Percentiles rank a stretch among this genome's conserved stretches.
These are phyloP conservation scores for Tricladium varicosporioides DNA, from an alignment of 2,329 filamentous ascomycete species.

Conservation along the genomic window DNA sequence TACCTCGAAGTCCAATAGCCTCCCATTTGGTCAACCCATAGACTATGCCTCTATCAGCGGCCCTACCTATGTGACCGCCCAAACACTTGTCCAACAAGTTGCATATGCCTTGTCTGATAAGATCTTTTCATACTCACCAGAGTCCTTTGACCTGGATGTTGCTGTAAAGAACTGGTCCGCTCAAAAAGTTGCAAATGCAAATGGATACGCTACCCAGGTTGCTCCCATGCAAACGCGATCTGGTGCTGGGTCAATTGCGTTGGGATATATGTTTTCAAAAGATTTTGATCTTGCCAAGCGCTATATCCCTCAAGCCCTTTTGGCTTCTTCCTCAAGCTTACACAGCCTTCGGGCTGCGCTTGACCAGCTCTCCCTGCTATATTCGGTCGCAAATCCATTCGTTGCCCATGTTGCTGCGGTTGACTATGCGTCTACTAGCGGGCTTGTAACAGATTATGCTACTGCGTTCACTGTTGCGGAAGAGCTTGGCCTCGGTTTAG, in stretches of 20 bases:
- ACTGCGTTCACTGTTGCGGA: constrained; percentile 78
- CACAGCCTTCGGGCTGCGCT: constrained; percentile 77
- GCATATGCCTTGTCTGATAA: constrained; percentile 95
- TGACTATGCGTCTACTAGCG: constrained; percentile 70
- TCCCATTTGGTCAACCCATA: constrained; percentile 57
- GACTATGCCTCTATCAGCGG: constrained; percentile 67
- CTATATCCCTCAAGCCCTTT: constrained; percentile 84
- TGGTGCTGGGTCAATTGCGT: constrained; percentile 84
- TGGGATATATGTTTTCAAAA: constrained; percentile 96
- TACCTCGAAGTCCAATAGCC: constrained; percentile 44
- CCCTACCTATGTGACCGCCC: constrained; percentile 88
- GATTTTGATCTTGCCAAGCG: constrained; percentile 93
- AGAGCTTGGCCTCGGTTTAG: constrained; percentile 82
- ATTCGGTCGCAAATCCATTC: constrained; percentile 88
- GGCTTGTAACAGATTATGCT: constrained; percentile 84
- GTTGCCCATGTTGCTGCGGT: constrained; percentile 89
- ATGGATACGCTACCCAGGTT: constrained; percentile 76
- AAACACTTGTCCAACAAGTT: constrained; percentile 92
- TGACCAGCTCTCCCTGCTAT: constrained; percentile 88
- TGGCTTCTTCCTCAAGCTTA: constrained; percentile 82
- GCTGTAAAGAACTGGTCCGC: constrained; percentile 77
- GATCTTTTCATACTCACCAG: constrained; percentile 94
- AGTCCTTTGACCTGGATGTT: constrained; percentile 86
- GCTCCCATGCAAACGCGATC: constrained; percentile 81
- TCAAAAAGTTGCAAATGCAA: constrained; percentile 71